Evolutionary conservation across 2,329 filamentous ascomycete genomes (phyloP).

Genomic region (Cordyceps fumosorosea): DNA sequence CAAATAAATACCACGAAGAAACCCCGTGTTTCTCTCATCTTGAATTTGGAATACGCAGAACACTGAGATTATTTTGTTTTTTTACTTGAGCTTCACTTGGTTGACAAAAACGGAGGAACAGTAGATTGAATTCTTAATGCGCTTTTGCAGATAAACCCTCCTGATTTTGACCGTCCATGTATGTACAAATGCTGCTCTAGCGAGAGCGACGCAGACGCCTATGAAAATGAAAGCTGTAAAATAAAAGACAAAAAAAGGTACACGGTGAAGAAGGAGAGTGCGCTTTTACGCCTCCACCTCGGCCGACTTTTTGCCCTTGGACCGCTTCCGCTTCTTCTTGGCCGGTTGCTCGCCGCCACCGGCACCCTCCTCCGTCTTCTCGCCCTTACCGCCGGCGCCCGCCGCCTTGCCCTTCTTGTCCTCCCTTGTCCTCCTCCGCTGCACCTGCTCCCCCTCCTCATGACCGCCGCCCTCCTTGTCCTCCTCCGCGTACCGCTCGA

Average conservation of each 20-base stretch:
- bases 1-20: background rate
- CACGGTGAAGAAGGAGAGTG: background rate
- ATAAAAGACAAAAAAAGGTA: background rate
- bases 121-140: background rate
- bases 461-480: constrained; percentile 18
- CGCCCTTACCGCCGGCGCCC: no score
- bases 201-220: background rate
- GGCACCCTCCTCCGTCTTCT: background rate
- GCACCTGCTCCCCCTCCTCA: constrained; percentile 12
- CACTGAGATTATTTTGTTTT: background rate
- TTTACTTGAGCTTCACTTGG: background rate
- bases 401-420: constrained; percentile 6
- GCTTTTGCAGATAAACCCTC: background rate
- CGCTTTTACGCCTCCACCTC: constrained; percentile 23
- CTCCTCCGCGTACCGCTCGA: constrained; percentile 35
- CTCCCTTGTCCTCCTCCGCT: constrained; percentile 19
- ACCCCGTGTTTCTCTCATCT: background rate
- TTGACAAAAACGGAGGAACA: background rate
- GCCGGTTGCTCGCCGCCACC: constrained; percentile 21
- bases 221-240: background rate
- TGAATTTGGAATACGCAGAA: background rate
- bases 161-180: background rate
- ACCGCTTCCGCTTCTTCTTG: constrained; percentile 42
- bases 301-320: constrained; percentile 36
- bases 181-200: background rate